Conservation (phyloP, 169 alveolate genomes). For the Condylostoma magnum region DNA sequence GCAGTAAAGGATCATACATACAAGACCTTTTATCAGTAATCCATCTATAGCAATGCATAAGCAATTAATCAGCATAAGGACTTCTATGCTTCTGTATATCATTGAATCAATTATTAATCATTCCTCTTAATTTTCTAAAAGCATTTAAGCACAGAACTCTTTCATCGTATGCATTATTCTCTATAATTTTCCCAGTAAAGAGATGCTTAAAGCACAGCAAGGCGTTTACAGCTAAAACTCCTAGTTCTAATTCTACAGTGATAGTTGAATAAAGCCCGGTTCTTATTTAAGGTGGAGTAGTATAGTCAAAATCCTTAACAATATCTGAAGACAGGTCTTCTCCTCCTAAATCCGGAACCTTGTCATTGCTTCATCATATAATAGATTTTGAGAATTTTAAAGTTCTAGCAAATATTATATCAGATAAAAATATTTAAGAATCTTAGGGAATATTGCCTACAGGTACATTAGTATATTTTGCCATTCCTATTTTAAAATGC, state of each 20-base stretch:
- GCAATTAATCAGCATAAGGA: slow-evolving; percentile 69
- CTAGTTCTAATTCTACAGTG: slow-evolving; percentile 68
- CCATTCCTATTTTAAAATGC: slow-evolving; percentile 47
- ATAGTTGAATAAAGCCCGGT: slow-evolving; percentile 62
- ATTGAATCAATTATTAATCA: slow-evolving; percentile 62
- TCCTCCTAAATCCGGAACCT: slow-evolving; percentile 58
- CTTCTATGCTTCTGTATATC: slow-evolving; percentile 62
- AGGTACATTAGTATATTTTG: slow-evolving; percentile 68
- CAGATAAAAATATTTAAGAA: slow-evolving; percentile 54
- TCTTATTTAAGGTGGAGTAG: background rate
- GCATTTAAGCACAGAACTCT: slow-evolving; percentile 67
- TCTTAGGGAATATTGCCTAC: slow-evolving; percentile 69
- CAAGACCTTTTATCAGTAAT: slow-evolving; percentile 62
- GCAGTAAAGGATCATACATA: slow-evolving; percentile 81
- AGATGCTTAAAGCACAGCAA: slow-evolving; percentile 25
- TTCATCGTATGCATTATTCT: slow-evolving; percentile 67
- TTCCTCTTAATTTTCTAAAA: slow-evolving; percentile 60
- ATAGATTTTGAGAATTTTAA: slow-evolving; percentile 40
- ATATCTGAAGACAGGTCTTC: slow-evolving; percentile 44
- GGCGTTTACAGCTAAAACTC: slow-evolving; percentile 43
- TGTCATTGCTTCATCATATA: slow-evolving; percentile 63
- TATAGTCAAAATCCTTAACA: slow-evolving; percentile 20
- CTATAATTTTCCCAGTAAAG: slow-evolving; percentile 39
- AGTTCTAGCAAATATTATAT: slow-evolving; percentile 64
- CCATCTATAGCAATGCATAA: slow-evolving; percentile 75